These are phyloP conservation scores for Saturnispora gosingensis DNA, from an alignment of 805 yeast genomes.

Conservation along the genomic window DNA sequence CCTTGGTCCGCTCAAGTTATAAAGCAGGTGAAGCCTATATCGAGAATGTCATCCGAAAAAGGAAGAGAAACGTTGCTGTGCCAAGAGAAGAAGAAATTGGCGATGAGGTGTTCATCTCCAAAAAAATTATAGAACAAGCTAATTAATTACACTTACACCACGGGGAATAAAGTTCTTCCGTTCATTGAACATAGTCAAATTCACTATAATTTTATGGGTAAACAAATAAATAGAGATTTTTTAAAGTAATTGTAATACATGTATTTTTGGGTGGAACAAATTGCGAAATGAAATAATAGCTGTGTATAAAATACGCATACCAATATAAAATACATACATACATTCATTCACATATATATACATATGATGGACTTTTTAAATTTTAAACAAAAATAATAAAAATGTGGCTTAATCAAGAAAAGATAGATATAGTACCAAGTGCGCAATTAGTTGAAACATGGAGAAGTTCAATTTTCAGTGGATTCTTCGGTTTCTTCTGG, in stretches of 20 bases:
- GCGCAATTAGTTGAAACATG: background rate
- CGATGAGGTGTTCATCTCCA: slow-evolving; percentile 24
- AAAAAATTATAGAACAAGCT: slow-evolving; percentile 12
- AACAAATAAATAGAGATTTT: background rate
- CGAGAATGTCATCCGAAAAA: slow-evolving; percentile 81
- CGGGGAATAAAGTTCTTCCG: background rate
- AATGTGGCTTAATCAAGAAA: background rate
- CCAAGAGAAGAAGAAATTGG: slow-evolving; percentile 26
- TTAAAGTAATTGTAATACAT: background rate
- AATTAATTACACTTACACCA: background rate
- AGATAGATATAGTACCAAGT: slow-evolving; percentile 3
- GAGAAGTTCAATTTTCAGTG: background rate
- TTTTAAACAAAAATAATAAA: background rate
- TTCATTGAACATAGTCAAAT: background rate
- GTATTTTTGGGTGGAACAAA: background rate
- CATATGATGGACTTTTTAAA: background rate
- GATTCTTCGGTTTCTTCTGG: slow-evolving; percentile 3
- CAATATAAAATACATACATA: background rate
- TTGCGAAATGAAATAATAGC: background rate
- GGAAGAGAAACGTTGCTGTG: slow-evolving; percentile 39
- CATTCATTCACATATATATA: background rate
- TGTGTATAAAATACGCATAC: background rate
- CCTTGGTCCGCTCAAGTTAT: slow-evolving; percentile 90
- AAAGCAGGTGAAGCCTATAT: slow-evolving; percentile 98
- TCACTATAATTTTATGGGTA: background rate